Conservation (phyloP, 2,329 filamentous ascomycete genomes). For the Capronia americana region DNA sequence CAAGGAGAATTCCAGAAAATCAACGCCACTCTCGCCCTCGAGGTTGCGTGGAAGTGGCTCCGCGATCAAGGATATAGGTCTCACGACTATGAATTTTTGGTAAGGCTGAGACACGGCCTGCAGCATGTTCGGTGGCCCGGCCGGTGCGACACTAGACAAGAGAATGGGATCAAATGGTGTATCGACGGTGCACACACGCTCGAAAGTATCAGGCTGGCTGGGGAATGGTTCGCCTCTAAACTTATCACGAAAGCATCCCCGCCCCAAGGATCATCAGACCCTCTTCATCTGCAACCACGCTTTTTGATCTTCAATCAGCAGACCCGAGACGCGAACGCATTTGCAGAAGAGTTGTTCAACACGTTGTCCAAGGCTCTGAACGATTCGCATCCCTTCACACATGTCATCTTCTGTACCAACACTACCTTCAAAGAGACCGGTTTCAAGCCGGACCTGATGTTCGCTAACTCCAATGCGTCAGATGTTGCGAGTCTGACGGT, state of each 20-base stretch:
- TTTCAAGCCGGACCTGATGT: slow-evolving; percentile 69
- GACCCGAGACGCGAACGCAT: slow-evolving; percentile 73
- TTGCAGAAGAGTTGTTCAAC: slow-evolving; percentile 68
- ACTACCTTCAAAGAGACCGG: slow-evolving; percentile 67
- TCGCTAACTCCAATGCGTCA: slow-evolving; percentile 64
- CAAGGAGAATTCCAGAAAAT: slow-evolving; percentile 68
- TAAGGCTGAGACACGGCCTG: slow-evolving; percentile 67
- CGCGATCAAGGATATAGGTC: slow-evolving; percentile 44
- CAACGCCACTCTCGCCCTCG: slow-evolving; percentile 67
- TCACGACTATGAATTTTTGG: slow-evolving; percentile 11
- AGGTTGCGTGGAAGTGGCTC: slow-evolving; percentile 52
- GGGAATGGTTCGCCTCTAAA: slow-evolving; percentile 73
- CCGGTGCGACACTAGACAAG: slow-evolving; percentile 73
- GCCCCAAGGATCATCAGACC: slow-evolving; percentile 7
- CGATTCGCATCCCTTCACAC: slow-evolving; percentile 63
- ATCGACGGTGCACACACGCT: slow-evolving; percentile 88
- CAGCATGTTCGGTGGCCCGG: slow-evolving; percentile 73
- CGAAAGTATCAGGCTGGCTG: slow-evolving; percentile 79
- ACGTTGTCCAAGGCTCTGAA: slow-evolving; percentile 56
- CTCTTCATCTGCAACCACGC: slow-evolving; percentile 48
- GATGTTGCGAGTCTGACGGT: slow-evolving; percentile 67
- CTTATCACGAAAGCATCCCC: slow-evolving; percentile 52
- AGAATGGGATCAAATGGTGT: slow-evolving; percentile 71
- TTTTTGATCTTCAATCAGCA: slow-evolving; percentile 92
- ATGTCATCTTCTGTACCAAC: slow-evolving; percentile 84